These are phyloP conservation scores for Lupinus albus DNA, from an alignment of 306 rosid species.

Conservation along the genomic window DNA sequence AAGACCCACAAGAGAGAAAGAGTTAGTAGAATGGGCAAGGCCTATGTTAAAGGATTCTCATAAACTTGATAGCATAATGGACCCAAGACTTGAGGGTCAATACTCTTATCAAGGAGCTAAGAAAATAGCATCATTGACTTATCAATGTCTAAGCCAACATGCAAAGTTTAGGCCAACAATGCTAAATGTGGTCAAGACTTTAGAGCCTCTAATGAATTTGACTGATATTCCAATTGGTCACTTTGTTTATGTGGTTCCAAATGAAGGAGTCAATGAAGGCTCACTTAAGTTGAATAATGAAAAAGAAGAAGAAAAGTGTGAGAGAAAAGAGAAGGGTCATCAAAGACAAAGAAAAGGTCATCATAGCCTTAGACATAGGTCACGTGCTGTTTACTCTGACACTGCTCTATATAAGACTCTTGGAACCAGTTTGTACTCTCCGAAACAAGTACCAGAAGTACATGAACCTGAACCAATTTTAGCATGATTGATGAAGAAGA, in stretches of 20 bases:
- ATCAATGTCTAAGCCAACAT: constrained; percentile 69
- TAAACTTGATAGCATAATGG: constrained; percentile 73
- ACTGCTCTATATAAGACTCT: constrained; percentile 65
- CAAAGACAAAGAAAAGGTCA: no score
- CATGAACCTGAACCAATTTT: not conserved
- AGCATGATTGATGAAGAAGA: not conserved
- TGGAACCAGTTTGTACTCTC: constrained; percentile 58
- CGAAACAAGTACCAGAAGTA: constrained; percentile 32
- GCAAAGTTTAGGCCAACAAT: constrained; percentile 80
- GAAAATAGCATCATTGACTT: constrained; percentile 64
- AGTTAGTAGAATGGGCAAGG: constrained; percentile 85
- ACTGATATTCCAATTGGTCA: constrained; percentile 68
- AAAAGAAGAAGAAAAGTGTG: no score
- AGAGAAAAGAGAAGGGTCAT: no score
- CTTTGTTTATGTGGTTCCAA: constrained; percentile 79
- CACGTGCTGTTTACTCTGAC: constrained; percentile 68
- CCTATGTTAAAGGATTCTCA: constrained; percentile 65
- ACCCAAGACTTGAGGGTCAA: constrained; percentile 77
- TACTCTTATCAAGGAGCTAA: constrained; percentile 73
- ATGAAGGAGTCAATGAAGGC: constrained; percentile 31
- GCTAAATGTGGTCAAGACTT: constrained; percentile 69
- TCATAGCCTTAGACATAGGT: constrained; percentile 11
- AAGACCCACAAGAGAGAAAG: constrained; percentile 65
- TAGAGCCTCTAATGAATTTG: constrained; percentile 61
- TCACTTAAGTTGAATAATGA: constrained; percentile 2